These are phyloP conservation scores for Kwoniella sp. DNA, from an alignment of 768 basidiomycete species.

Conservation along the genomic window DNA sequence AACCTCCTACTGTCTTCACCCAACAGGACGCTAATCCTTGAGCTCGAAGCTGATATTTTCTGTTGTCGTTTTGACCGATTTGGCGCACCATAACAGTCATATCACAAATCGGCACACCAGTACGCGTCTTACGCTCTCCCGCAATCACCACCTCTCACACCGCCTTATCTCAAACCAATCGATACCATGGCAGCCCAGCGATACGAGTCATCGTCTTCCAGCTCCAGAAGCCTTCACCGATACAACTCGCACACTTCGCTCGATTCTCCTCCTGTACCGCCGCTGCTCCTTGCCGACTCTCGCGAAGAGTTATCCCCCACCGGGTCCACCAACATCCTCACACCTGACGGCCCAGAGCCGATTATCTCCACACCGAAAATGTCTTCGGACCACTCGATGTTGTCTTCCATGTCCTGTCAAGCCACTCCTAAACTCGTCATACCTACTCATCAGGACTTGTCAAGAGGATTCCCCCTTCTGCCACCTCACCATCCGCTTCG, in stretches of 20 bases:
- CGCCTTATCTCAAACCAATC: conserved; percentile 7
- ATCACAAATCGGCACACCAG: background rate
- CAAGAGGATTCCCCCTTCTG: conserved; percentile 33
- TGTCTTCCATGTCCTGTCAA: conserved; percentile 27
- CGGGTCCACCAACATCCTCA: conserved; percentile 22
- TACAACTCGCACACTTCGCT: background rate
- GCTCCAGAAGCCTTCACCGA: background rate
- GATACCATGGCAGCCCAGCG: conserved; percentile 12
- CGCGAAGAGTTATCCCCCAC: conserved; percentile 29
- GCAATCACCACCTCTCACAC: conserved; percentile 14
- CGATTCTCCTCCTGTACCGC: conserved; percentile 30
- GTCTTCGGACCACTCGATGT: conserved; percentile 30
- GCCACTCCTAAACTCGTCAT: conserved; percentile 28
- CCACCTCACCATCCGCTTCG: conserved; percentile 39
- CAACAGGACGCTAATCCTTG: background rate
- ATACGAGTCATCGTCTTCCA: conserved; percentile 1
- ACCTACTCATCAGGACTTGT: conserved; percentile 14
- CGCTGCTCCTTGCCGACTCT: conserved; percentile 24
- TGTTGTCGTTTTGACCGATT: background rate
- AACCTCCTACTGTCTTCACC: no score
- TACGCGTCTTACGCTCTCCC: background rate
- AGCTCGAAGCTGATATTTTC: background rate
- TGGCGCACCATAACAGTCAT: background rate
- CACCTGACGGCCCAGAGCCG: conserved; percentile 15
- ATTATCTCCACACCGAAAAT: conserved; percentile 18